Evolutionary conservation across 768 basidiomycete genomes (phyloP).

Genomic region (Mycena pura): DNA sequence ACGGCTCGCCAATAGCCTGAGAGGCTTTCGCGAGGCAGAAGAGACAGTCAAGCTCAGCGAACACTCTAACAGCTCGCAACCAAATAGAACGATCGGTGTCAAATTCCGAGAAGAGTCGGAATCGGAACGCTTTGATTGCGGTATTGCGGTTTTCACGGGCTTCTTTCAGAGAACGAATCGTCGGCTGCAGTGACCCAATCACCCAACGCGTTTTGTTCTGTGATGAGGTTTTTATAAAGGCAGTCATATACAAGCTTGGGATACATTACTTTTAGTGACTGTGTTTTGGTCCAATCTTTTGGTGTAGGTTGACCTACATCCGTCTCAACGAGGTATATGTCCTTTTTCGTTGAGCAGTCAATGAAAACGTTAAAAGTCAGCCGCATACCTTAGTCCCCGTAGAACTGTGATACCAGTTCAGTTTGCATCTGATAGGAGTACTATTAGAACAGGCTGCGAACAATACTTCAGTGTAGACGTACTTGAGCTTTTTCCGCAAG

Average conservation of each 20-base stretch:
- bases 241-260: neutral
- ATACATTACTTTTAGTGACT: conserved; percentile 74
- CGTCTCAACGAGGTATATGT: conserved; percentile 90
- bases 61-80: conserved; percentile 82
- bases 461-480: conserved; percentile 19
- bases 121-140: conserved; percentile 84
- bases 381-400: conserved; percentile 75
- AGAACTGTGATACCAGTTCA: conserved; percentile 79
- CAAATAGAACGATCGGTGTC: conserved; percentile 81
- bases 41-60: conserved; percentile 96
- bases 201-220: conserved; percentile 81
- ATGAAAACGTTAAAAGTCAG: neutral
- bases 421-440: conserved; percentile 51
- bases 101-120: conserved; percentile 79
- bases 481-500: conserved; percentile 76
- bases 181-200: conserved; percentile 72
- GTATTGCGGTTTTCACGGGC: conserved; percentile 86
- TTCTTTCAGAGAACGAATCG: conserved; percentile 87
- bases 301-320: conserved; percentile 65
- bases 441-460: conserved; percentile 38
- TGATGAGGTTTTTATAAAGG: neutral
- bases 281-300: conserved; percentile 80
- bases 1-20: conserved; percentile 87
- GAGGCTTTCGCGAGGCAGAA: conserved; percentile 92
- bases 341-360: conserved; percentile 50